Percentiles rank a stretch among this genome's conserved stretches.
phyloP scores from a whole-genome alignment of 331 rosid species.

The Cucumis variabilis region DNA sequence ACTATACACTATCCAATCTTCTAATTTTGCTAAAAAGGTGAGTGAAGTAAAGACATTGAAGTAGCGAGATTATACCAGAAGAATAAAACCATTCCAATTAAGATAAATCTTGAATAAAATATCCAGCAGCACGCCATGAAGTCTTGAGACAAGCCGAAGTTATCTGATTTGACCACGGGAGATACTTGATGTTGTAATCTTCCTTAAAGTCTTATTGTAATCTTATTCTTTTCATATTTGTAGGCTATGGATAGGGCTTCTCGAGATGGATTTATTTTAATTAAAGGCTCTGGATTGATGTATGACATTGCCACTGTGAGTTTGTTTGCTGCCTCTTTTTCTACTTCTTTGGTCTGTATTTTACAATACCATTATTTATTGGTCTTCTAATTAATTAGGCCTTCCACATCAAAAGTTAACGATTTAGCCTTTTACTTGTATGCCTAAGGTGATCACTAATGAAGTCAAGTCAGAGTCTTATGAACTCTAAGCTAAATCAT shows the following conservation, averaged over 20 bases:
- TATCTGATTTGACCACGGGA: too few species aligned
- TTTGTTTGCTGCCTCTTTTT: conserved; percentile 32
- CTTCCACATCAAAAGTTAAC: background rate
- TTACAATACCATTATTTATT: conserved; percentile 6
- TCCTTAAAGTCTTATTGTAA: conserved; percentile 19
- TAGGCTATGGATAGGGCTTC: conserved; percentile 81
- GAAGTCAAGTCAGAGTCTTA: background rate
- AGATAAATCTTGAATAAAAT: too few species aligned
- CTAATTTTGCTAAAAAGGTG: background rate
- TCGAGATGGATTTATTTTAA: conserved; percentile 68
- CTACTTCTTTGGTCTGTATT: conserved; percentile 27
- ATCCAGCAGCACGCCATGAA: too few species aligned
- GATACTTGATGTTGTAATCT: background rate
- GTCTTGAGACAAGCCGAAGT: too few species aligned
- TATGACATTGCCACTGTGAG: conserved; percentile 88
- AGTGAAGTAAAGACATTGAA: too few species aligned
- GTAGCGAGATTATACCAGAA: too few species aligned
- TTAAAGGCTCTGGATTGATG: conserved; percentile 90
- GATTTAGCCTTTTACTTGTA: background rate
- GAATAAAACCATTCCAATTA: too few species aligned
- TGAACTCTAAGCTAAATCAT: background rate
- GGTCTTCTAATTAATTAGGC: background rate
- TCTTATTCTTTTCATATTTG: conserved; percentile 17
- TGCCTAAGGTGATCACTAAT: background rate
- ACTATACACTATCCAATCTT: background rate